Base-by-base conservation (phyloP, 495 filamentous ascomycete genomes). In the Trichoderma virens region DNA sequence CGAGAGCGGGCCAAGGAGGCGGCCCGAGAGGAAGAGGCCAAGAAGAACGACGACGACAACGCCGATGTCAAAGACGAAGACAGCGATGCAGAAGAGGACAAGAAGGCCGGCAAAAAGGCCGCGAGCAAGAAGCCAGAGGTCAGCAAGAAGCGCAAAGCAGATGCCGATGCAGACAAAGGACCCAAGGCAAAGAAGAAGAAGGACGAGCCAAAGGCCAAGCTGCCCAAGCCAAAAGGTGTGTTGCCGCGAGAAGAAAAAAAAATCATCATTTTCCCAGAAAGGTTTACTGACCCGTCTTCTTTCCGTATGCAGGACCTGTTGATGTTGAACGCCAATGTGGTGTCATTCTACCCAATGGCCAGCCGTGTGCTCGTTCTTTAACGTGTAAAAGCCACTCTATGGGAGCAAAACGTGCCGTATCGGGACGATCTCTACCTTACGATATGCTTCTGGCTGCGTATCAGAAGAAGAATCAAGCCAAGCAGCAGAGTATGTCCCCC, bases 381-480 rank as follows among this genome's bases (percentile, higher is more conserved):
- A 98, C 94, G 1, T 98, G 94, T 81, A 98, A 98, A 79, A 92
- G 88, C 64, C 94, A 98, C 69, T 89, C 86, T 35, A 98, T 98
- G 95, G 93, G 94, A 13, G 89, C 94, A 7, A 98, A 98, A 76
- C 84, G 94, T 67, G 85, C 87, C 0, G 94, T 98, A 3, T 89
- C 92, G 16, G 94, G 94, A 5, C 82, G 94, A 34, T 93, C 90
- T 39, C 79, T 97, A 61, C 95, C 95, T 1, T 98, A 98, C 72
- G 93, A 98, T 74, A 92, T 94, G 85, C 78, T 98, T 30, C 83
- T 98, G 27, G 86, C 90, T 32, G 89, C 91, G 20, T 98, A 98
- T 74, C 94, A 98, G 78, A 97, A 97, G 82, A 97, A 96, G 81
- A 98, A 98, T 72, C 94, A 98, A 76, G 94, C 94, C 14, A 93